Evolutionary conservation across 2,329 filamentous ascomycete species (phyloP).

Genomic region (Penicillium sp.): DNA sequence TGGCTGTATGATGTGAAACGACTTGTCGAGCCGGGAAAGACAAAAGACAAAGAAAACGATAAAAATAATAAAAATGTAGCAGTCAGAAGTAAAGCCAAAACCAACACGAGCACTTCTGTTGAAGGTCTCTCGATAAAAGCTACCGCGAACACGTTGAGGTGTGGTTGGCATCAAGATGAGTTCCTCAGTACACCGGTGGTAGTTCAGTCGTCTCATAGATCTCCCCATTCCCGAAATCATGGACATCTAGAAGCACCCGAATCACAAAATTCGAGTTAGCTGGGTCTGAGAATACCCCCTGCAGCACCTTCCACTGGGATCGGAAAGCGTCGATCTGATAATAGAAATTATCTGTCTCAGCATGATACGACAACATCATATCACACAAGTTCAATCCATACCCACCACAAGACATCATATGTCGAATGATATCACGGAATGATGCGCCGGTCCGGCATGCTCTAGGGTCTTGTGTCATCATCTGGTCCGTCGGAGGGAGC

Average conservation of each 20-base stretch:
- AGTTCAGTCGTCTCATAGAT: constrained; percentile 1
- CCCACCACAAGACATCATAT: neutral
- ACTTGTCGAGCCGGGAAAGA: neutral
- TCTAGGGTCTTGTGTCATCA: neutral
- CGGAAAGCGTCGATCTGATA: neutral
- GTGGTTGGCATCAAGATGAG: neutral
- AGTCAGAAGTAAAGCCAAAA: neutral
- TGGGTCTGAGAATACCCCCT: neutral
- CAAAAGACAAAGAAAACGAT: too few species aligned
- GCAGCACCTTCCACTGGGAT: neutral
- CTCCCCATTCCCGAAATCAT: neutral
- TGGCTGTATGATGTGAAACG: neutral
- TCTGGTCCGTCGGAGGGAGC: neutral
- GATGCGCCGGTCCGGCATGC: neutral
- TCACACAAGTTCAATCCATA: neutral
- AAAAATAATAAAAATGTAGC: neutral
- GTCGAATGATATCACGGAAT: neutral
- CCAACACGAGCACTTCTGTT: neutral
- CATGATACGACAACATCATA: neutral
- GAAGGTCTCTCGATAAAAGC: neutral
- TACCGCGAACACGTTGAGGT: neutral
- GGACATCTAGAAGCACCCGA: neutral
- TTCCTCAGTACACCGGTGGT: neutral
- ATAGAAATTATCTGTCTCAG: neutral
- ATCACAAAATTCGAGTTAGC: neutral